Conservation (phyloP, 2,329 filamentous ascomycete genomes). For the Fusarium sp. region DNA sequence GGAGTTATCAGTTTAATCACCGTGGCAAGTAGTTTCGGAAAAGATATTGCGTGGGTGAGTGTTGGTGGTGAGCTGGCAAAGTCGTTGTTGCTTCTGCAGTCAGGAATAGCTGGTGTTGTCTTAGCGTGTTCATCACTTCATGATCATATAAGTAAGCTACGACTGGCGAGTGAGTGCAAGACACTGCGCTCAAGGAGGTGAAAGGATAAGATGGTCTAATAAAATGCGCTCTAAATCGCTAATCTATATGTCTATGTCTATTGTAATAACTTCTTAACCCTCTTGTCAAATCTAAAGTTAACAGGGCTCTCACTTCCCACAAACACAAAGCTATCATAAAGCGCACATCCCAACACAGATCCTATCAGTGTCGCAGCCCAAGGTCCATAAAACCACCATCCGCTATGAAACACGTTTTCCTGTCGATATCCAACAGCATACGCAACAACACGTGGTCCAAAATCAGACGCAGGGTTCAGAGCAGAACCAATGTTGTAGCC, state of each 20-base stretch:
- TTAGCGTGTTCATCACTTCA: not conserved
- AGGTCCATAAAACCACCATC: conserved; percentile 45
- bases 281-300: conserved; percentile 5
- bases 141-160: not conserved
- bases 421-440: conserved; percentile 48
- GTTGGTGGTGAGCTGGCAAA: not conserved
- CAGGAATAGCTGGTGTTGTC: not conserved
- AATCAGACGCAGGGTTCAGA: conserved; percentile 53
- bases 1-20: accelerated
- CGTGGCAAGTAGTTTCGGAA: not conserved
- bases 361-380: conserved; percentile 28
- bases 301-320: conserved; percentile 31
- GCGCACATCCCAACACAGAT: conserved; percentile 9
- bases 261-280: not conserved
- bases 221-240: too few species aligned
- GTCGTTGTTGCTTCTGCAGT: not conserved
- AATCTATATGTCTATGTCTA: not conserved
- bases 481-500: conserved; percentile 53
- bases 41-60: too few species aligned
- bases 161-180: too few species aligned
- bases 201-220: not conserved
- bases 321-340: conserved; percentile 32
- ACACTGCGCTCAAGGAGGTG: too few species aligned
- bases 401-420: conserved; percentile 44
- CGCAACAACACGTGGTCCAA: conserved; percentile 50